Percentiles rank a stretch among this genome's conserved stretches.
Evolutionary conservation across 1,284 basidiomycete genomes (phyloP).

Genomic region (Pseudozyma pruni): DNA sequence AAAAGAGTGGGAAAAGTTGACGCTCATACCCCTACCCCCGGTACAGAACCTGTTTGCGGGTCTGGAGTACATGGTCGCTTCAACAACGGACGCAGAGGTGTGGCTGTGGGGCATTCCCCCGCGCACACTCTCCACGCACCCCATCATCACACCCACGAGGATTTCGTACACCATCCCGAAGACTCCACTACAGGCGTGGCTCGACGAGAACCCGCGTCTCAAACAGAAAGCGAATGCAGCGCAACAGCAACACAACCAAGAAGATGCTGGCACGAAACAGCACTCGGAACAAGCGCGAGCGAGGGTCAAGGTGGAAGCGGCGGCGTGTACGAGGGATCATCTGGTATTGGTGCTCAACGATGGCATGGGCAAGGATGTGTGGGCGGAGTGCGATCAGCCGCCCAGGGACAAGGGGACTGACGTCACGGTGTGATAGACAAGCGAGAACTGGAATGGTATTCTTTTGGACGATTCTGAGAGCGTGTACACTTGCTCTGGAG

Average conservation of each 20-base stretch:
- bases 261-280: no score
- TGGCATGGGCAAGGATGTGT: slow-evolving; percentile 5
- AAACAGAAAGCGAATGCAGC: background rate
- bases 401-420: slow-evolving; percentile 14
- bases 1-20: background rate
- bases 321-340: slow-evolving; percentile 29
- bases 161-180: slow-evolving; percentile 10
- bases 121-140: background rate
- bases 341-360: slow-evolving; percentile 25
- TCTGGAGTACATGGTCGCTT: slow-evolving; percentile 30
- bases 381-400: slow-evolving; percentile 30
- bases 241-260: background rate
- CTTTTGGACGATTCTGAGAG: no score
- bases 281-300: background rate
- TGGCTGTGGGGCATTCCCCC: slow-evolving; percentile 36
- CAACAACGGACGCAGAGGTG: slow-evolving; percentile 4
- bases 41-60: slow-evolving; percentile 17
- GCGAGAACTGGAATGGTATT: background rate
- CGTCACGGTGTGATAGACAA: background rate
- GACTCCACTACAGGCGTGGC: slow-evolving; percentile 15
- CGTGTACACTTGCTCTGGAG: no score
- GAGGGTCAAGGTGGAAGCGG: slow-evolving; percentile 1
- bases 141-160: slow-evolving; percentile 3
- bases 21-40: background rate
- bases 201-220: slow-evolving; percentile 16